Evolutionary conservation across 2,329 filamentous ascomycete genomes (phyloP), one percentile per base, ranked within the genome.

Genomic region (Sporothrix humicola): DNA sequence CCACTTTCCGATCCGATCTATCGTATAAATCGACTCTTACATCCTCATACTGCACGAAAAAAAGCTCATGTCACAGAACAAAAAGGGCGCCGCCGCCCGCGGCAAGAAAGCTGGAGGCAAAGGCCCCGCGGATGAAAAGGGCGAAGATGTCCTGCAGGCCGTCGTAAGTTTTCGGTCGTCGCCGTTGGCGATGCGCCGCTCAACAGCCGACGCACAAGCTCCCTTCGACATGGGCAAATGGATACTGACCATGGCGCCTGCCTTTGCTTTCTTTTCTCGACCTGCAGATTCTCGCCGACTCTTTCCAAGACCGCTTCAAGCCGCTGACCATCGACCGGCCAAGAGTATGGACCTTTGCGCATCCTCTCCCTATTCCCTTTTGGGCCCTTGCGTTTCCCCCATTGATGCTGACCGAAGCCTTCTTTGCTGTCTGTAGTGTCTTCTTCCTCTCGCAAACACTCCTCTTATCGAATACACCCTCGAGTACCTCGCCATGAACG

Each of bases 381-480:
- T 17, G 12, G 2, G 6, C 5, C 4, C 31, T 37, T 37, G 46
- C 17, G 13, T n/a, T 13, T 26, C 9, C 20, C 31, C 50, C 48
- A 3, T 56, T n/a, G 26, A 20, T 17, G 17, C n/a, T 59, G 17
- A 48, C 52, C 17, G 7, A 5, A 7, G 37, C 10, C 42, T 42
- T 42, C 20, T 58, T 15, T 42, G 20, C 66, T 44, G n/a, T 31
- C 2, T 5, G 0, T 79, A 97, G 93, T 98, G 96, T 85, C 91
- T 99, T 46, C 87, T 99, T 7, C 94, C 95, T 12, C 87, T 99
- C 74, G 96, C 94, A 74, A 98, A 98, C 82, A 95, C 92, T 1
- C 95, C 96, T 50, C 86, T 99, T 76, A 97, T 99, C 83, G 96
- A 99, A 82, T 98, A 99, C 82, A 98, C 95, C 3, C 90, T 98